Conservation (phyloP, 2,329 filamentous ascomycete genomes). For the Microcera coccophila region DNA sequence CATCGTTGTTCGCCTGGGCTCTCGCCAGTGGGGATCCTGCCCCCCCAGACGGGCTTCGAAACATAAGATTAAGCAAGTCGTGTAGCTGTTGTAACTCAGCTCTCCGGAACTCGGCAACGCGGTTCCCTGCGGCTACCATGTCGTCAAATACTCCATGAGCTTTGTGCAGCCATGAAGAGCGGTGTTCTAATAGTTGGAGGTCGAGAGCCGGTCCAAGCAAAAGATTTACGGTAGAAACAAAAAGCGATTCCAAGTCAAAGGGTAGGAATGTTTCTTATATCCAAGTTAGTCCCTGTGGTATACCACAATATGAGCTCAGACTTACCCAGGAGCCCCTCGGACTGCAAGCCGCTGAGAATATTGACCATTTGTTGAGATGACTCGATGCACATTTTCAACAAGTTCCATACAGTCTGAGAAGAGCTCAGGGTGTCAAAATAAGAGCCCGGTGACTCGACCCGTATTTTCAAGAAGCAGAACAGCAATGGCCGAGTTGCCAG, state of each 20-base stretch:
- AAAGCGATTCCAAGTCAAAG: conserved; percentile 44
- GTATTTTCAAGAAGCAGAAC: conserved; percentile 32
- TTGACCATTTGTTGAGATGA: conserved; percentile 32
- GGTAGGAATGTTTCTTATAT: conserved; percentile 48
- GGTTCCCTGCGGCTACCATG: conserved; percentile 44
- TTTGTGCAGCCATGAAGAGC: conserved; percentile 37
- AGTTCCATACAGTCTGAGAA: conserved; percentile 30
- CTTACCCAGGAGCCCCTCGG: conserved; percentile 45
- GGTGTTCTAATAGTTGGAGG: conserved; percentile 32
- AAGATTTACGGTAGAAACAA: conserved; percentile 41
- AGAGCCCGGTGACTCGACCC: conserved; percentile 24
- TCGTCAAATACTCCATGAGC: conserved; percentile 43
- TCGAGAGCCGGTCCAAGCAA: conserved; percentile 38
- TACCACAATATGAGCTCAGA: not conserved
- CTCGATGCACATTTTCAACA: conserved; percentile 34
- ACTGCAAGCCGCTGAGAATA: conserved; percentile 41
- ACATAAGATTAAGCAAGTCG: conserved; percentile 33
- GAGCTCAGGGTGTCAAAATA: conserved; percentile 36
- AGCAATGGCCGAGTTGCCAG: conserved; percentile 31
- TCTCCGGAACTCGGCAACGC: conserved; percentile 42
- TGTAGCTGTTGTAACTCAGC: conserved; percentile 45
- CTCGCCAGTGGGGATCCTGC: not conserved
- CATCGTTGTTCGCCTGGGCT: conserved; percentile 1
- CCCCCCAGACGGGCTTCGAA: not conserved
- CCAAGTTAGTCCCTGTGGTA: not conserved